A percentile compares a stretch with the other conserved stretches of the same genome.
These are phyloP conservation scores for Aspergillus novofumigatus DNA, from an alignment of 2,329 filamentous ascomycete species.

Conservation along the genomic window DNA sequence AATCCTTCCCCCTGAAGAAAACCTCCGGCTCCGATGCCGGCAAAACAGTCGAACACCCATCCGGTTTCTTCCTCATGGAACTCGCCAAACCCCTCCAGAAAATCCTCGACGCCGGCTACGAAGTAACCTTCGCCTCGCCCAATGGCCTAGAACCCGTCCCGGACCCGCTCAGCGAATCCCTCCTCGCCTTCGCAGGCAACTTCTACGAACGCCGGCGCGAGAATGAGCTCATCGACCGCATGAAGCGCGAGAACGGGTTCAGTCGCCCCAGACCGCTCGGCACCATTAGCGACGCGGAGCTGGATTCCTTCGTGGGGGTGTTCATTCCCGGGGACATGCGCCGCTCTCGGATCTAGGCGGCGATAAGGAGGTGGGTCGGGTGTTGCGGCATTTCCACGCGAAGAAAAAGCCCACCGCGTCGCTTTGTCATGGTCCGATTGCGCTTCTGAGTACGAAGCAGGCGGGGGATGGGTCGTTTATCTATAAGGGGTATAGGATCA, in stretches of 20 bases:
- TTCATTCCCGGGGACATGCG: slow-evolving; percentile 47
- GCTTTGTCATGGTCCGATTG: slow-evolving; percentile 47
- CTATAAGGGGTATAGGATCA: slow-evolving; percentile 46
- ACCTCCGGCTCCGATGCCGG: slow-evolving; percentile 17
- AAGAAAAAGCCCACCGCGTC: slow-evolving; percentile 42
- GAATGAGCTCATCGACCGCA: slow-evolving; percentile 39
- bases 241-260: slow-evolving; percentile 46
- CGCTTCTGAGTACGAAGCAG: slow-evolving; percentile 40
- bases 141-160: slow-evolving; percentile 39
- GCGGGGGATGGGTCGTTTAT: slow-evolving; percentile 35
- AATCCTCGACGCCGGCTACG: slow-evolving; percentile 36
- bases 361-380: slow-evolving; percentile 41
- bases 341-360: slow-evolving; percentile 41
- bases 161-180: slow-evolving; percentile 41
- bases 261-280: slow-evolving; percentile 34
- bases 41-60: slow-evolving; percentile 25
- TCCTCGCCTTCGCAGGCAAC: slow-evolving; percentile 45
- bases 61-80: slow-evolving; percentile 39
- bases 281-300: slow-evolving; percentile 38
- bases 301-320: slow-evolving; percentile 37
- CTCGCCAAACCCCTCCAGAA: slow-evolving; percentile 36
- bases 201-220: slow-evolving; percentile 43
- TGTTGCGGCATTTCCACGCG: slow-evolving; percentile 39
- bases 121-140: slow-evolving; percentile 46
- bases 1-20: slow-evolving; percentile 36